Percentiles rank a stretch among this genome's conserved stretches.
Conservation (phyloP, 306 rosid genomes). For the Sesbania bispinosa region DNA sequence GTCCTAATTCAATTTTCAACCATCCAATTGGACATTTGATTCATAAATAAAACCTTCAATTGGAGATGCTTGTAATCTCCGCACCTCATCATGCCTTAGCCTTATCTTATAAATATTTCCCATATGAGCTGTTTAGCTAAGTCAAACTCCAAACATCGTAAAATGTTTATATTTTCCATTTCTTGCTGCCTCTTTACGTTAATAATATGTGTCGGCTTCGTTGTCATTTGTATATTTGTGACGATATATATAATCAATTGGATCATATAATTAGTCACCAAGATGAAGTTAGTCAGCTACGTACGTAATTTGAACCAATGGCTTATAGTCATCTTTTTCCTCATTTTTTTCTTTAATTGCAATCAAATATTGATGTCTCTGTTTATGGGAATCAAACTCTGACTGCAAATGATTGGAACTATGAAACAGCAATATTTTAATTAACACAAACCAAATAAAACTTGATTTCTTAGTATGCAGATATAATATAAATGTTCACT, state of each 20-base stretch:
- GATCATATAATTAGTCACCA: constrained; percentile 19
- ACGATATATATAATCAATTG: background rate
- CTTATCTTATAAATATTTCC: constrained; percentile 40
- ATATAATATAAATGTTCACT: background rate
- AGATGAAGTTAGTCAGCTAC: constrained; percentile 23
- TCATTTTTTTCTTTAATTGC: background rate
- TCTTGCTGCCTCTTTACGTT: constrained; percentile 23
- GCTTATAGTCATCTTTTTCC: constrained; percentile 13
- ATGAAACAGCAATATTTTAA: constrained; percentile 28
- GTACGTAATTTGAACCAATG: constrained; percentile 22
- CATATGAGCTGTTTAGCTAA: constrained; percentile 61
- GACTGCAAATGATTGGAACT: constrained; percentile 52
- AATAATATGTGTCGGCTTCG: constrained; percentile 52
- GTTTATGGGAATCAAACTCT: constrained; percentile 41
- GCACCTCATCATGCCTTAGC: background rate
- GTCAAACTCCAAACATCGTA: constrained; percentile 52
- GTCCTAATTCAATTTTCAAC: constrained; percentile 53
- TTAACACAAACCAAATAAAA: background rate
- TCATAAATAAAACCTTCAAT: constrained; percentile 21
- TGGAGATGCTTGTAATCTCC: constrained; percentile 52
- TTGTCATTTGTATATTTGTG: constrained; percentile 34
- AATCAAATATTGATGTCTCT: constrained; percentile 21
- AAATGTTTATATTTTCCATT: constrained; percentile 28
- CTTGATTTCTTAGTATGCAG: background rate
- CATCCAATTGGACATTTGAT: constrained; percentile 36